These are phyloP conservation scores for Solidago caesia DNA, from an alignment of 129 eudicot species.

Conservation along the genomic window DNA sequence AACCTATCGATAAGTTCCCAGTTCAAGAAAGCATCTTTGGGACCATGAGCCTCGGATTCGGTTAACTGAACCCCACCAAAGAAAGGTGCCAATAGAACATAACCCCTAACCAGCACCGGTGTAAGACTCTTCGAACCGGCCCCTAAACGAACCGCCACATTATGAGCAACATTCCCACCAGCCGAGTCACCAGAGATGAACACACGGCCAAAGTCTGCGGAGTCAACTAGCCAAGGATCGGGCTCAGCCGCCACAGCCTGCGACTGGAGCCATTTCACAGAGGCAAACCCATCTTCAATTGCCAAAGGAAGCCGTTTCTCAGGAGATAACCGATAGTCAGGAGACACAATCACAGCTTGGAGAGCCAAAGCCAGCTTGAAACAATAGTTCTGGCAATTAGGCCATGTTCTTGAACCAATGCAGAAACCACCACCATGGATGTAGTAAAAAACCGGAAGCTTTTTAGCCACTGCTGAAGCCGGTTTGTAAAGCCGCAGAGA, in stretches of 20 bases:
- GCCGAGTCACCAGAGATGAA: conserved; percentile 82
- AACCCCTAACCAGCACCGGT: conserved; percentile 68
- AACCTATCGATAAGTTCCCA: conserved; percentile 83
- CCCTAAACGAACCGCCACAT: conserved; percentile 60
- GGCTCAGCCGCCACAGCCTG: conserved; percentile 55
- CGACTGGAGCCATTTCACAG: conserved; percentile 68
- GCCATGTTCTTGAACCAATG: conserved; percentile 84
- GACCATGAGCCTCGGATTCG: conserved; percentile 70
- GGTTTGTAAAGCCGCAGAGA: conserved; percentile 77
- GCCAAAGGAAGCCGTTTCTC: conserved; percentile 73
- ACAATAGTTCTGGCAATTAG: conserved; percentile 79
- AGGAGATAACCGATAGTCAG: conserved; percentile 81
- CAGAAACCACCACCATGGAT: conserved; percentile 89
- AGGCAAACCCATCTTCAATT: conserved; percentile 54
- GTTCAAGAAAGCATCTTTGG: conserved; percentile 70
- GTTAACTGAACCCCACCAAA: conserved; percentile 70
- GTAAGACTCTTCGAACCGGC: conserved; percentile 51
- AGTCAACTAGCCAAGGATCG: conserved; percentile 55
- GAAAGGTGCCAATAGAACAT: conserved; percentile 69
- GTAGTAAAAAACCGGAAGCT: conserved; percentile 71
- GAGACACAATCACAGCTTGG: conserved; percentile 60
- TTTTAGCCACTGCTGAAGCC: conserved; percentile 27
- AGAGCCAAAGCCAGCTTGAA: conserved; percentile 59
- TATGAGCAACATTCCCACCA: conserved; percentile 79
- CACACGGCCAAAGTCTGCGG: conserved; percentile 55